phyloP scores from a whole-genome alignment of 495 filamentous ascomycete genomes.

The Xylaria nigripes region DNA sequence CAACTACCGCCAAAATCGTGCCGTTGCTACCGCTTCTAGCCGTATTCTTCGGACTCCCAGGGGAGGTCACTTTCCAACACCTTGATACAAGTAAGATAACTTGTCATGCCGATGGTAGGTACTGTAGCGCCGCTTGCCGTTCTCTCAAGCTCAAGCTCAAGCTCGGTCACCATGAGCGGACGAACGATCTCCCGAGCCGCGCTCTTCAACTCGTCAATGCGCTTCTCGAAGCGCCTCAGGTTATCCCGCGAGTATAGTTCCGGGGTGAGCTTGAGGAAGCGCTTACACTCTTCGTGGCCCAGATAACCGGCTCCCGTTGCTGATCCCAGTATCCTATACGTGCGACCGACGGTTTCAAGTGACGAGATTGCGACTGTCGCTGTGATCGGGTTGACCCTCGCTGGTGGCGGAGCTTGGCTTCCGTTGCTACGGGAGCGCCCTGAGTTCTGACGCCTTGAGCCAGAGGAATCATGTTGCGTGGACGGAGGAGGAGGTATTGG shows the following conservation, averaged over 20 bases:
- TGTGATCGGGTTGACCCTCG: conserved; percentile 12
- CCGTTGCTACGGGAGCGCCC: conserved; percentile 15
- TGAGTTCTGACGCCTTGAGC: conserved; percentile 6
- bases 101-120: conserved; percentile 33
- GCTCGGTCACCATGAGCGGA: conserved; percentile 73
- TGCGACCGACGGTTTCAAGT: conserved; percentile 50
- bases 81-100: conserved; percentile 73
- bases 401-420: conserved; percentile 5
- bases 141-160: conserved; percentile 58
- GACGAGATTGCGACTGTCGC: conserved; percentile 22
- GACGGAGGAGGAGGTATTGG: conserved; percentile 44
- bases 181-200: conserved; percentile 75
- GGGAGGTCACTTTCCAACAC: conserved; percentile 71
- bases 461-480: background rate
- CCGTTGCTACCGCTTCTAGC: background rate
- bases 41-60: conserved; percentile 46
- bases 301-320: conserved; percentile 56
- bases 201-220: conserved; percentile 78
- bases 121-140: conserved; percentile 32
- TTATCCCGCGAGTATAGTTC: conserved; percentile 67
- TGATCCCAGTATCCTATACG: conserved; percentile 63
- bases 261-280: conserved; percentile 68
- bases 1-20: background rate
- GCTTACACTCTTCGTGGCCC: conserved; percentile 76
- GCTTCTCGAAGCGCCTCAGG: conserved; percentile 70